Evolutionary conservation across 768 basidiomycete genomes (phyloP), one percentile per base, ranked within the genome.

Genomic region (Mycena chlorophos): DNA sequence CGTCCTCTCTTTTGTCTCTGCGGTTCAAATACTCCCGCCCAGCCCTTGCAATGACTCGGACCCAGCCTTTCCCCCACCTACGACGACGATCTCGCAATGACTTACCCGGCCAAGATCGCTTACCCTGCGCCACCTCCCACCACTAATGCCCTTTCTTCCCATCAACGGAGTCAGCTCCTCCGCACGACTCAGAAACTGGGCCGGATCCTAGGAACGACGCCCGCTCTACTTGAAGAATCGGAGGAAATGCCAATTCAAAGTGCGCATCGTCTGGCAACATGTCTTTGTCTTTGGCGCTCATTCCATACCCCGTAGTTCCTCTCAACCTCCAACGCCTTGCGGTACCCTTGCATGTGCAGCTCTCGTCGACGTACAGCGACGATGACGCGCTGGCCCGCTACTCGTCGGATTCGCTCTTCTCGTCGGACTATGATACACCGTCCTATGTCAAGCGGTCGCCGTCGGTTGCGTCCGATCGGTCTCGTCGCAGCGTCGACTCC

Each of bases 101-200:
- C 57, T 43, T 55, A 55, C 50, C 43, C 55, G n/a, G 52, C 66
- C 14, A 75, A 72, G 63, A 67, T 75, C 12, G 71, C 75, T 5
- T 78, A 73, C 52, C 81, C 82, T 4, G 56, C 70, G 4, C 79
- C 79, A 16, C 85, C 85, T 3, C 83, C 84, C 0, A 88, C 86
- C 22, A 79, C 73, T 16, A 87, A 88, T 67, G 69, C 74, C 17
- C 66, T 84, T 48, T 78, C 80, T 5, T 58, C 75, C 1, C 63
- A 74, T 22, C 80, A 86, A 66, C 79, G 84, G n/a, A 65, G 74
- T 8, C 81, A 81, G 51, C 76, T 87, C 22, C 63, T 84, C 27
- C 81, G 83, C 26, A 78, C 79, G 23, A 78, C 83, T 20, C 80
- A 77, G 62, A 87, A 86, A 70, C 75, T 88, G 20, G 78, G 78